Percentiles rank a stretch among this genome's conserved stretches.
These are phyloP conservation scores for Metschnikowia drakensbergensis DNA, from an alignment of 805 yeast species.

Conservation along the genomic window DNA sequence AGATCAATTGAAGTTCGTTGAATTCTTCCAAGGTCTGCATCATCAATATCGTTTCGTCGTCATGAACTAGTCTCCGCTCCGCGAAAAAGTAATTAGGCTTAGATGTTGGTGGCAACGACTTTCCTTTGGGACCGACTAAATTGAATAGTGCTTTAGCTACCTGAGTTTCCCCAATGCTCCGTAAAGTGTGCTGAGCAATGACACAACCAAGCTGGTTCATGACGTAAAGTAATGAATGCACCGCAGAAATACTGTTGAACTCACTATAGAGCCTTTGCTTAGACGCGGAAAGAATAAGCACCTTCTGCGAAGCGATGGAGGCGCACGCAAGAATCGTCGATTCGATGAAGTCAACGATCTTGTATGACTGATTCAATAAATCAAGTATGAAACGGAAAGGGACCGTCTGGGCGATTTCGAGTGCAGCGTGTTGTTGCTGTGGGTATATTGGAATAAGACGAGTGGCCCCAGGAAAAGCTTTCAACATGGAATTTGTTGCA, in stretches of 20 bases:
- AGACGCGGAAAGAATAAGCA: conserved; percentile 4
- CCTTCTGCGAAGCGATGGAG: conserved; percentile 7
- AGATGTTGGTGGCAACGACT: conserved; percentile 28
- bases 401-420: conserved; percentile 8
- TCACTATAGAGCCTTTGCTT: conserved; percentile 9
- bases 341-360: background rate
- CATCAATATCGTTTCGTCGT: conserved; percentile 3
- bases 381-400: conserved; percentile 15
- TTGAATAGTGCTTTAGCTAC: background rate
- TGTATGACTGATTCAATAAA: conserved; percentile 12
- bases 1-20: conserved; percentile 11
- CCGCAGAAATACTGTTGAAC: conserved; percentile 12
- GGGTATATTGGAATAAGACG: conserved; percentile 8
- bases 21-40: conserved; percentile 10
- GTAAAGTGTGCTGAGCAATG: conserved; percentile 2
- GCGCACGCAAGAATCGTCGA: conserved; percentile 9
- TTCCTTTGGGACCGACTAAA: background rate
- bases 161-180: conserved; percentile 3
- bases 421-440: conserved; percentile 10
- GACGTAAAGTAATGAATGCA: conserved; percentile 9
- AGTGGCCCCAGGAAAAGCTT: conserved; percentile 12
- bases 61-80: conserved; percentile 8
- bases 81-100: conserved; percentile 22
- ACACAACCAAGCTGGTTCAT: conserved; percentile 14
- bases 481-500: conserved; percentile 2